Conservation (phyloP, 2,329 filamentous ascomycete species). For the Trichoderma simmonsii region DNA sequence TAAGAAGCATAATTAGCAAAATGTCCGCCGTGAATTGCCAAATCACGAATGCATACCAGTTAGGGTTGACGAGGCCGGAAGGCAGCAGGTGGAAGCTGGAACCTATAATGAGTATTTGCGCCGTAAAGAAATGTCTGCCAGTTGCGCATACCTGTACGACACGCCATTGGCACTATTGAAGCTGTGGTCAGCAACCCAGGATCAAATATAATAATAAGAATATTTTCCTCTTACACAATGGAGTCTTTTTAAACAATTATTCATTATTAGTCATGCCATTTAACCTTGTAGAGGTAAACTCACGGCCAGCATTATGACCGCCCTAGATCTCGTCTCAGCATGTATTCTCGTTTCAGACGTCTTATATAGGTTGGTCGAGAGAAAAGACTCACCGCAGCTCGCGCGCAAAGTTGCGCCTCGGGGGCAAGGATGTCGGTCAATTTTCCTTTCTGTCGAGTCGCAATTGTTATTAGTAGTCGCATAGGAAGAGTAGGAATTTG, state of each 20-base stretch:
- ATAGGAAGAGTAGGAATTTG: conserved; percentile 19
- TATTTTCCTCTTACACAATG: conserved; percentile 24
- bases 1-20: background rate
- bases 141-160: conserved; percentile 34
- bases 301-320: conserved; percentile 30
- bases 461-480: conserved; percentile 21
- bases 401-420: conserved; percentile 32
- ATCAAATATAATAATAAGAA: conserved; percentile 9
- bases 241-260: conserved; percentile 12
- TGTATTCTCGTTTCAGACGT: conserved; percentile 15
- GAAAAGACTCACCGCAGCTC: conserved; percentile 32
- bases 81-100: conserved; percentile 60
- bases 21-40: conserved; percentile 31
- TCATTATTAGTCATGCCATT: background rate
- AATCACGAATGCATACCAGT: conserved; percentile 34
- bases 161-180: conserved; percentile 30
- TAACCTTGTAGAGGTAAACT: conserved; percentile 14
- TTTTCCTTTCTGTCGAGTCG: conserved; percentile 34
- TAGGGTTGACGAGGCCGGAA: conserved; percentile 69
- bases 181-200: background rate
- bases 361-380: conserved; percentile 19
- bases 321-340: conserved; percentile 26
- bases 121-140: conserved; percentile 14
- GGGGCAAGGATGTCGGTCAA: conserved; percentile 34
- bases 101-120: conserved; percentile 21